phyloP scores from a whole-genome alignment of 345 rosid genomes.

The Mallotus nudiflorus region DNA sequence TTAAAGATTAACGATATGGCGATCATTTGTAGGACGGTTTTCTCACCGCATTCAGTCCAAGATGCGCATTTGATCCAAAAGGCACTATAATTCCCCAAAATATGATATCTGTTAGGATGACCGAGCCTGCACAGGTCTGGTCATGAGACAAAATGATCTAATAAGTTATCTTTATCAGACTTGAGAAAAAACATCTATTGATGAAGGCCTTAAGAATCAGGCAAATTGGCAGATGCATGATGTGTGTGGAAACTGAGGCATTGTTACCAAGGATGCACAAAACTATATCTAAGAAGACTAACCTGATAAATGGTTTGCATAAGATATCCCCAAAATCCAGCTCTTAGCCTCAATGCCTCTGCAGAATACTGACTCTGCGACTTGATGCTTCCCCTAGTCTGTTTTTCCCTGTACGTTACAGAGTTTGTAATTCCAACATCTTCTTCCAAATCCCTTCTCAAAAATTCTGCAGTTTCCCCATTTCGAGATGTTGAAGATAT shows the following conservation, averaged over 20 bases:
- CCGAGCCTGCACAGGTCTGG: slow-evolving; percentile 85
- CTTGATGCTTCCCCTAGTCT: slow-evolving; percentile 34
- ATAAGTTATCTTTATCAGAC: slow-evolving; percentile 10
- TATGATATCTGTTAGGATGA: slow-evolving; percentile 65
- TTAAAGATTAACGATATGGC: too few species aligned
- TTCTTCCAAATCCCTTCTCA: slow-evolving; percentile 36
- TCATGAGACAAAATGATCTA: background rate
- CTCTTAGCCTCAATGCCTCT: slow-evolving; percentile 43
- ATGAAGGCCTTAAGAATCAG: too few species aligned
- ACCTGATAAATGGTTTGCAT: slow-evolving; percentile 82
- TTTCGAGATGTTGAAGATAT: slow-evolving; percentile 31
- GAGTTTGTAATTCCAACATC: slow-evolving; percentile 15
- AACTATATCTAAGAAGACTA: slow-evolving; percentile 2
- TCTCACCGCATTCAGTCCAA: slow-evolving; percentile 61
- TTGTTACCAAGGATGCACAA: too few species aligned
- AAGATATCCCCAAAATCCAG: slow-evolving; percentile 72
- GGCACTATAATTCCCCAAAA: slow-evolving; percentile 82
- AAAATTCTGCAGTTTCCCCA: slow-evolving; percentile 24
- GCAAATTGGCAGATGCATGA: too few species aligned
- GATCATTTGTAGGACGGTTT: background rate
- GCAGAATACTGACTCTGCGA: slow-evolving; percentile 41
- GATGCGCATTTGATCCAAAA: slow-evolving; percentile 55
- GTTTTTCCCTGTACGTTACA: slow-evolving; percentile 15
- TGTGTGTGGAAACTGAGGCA: too few species aligned
- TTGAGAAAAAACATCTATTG: background rate